Percentiles rank a stretch among this genome's conserved stretches.
phyloP scores from a whole-genome alignment of 2,329 filamentous ascomycete genomes.

The Helminthosporium solani region DNA sequence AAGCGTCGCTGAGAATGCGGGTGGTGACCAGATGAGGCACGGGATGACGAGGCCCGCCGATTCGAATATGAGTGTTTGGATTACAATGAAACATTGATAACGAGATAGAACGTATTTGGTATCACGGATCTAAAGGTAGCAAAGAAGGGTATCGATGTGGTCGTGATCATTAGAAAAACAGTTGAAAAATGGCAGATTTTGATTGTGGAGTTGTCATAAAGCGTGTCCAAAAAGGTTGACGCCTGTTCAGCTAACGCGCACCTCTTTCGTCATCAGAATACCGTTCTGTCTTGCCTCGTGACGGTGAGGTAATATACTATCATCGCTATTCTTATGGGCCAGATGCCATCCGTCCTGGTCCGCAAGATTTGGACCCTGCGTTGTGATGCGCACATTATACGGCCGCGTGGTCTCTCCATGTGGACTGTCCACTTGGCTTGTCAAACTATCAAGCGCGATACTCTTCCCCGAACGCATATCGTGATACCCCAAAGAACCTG shows the following conservation, averaged over 20 bases:
- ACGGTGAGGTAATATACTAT: conserved; percentile 18
- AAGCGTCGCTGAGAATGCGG: too few relatives aligned
- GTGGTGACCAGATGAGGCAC: too few relatives aligned
- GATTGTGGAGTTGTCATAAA: neutral
- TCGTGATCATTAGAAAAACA: too few relatives aligned
- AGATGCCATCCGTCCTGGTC: conserved; percentile 24
- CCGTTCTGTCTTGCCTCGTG: conserved; percentile 8
- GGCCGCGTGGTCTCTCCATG: conserved; percentile 5
- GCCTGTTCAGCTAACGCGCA: conserved; percentile 12
- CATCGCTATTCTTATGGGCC: conserved; percentile 18
- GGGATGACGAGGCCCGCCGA: too few relatives aligned
- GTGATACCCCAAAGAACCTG: conserved; percentile 20
- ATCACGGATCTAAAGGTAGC: too few relatives aligned
- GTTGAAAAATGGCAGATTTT: too few relatives aligned
- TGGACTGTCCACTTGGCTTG: conserved; percentile 6
- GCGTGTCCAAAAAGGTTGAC: neutral
- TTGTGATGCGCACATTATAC: conserved; percentile 20
- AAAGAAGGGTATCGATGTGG: too few relatives aligned
- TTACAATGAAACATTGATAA: too few relatives aligned
- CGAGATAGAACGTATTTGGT: too few relatives aligned
- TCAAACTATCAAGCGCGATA: conserved; percentile 17
- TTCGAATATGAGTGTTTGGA: too few relatives aligned
- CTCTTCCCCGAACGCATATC: conserved; percentile 17
- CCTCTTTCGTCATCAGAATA: conserved; percentile 24
- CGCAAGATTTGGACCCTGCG: conserved; percentile 11